Evolutionary conservation across 768 basidiomycete species (phyloP), one percentile per base, ranked within the genome.

Genomic region (Trametes gibbosa): DNA sequence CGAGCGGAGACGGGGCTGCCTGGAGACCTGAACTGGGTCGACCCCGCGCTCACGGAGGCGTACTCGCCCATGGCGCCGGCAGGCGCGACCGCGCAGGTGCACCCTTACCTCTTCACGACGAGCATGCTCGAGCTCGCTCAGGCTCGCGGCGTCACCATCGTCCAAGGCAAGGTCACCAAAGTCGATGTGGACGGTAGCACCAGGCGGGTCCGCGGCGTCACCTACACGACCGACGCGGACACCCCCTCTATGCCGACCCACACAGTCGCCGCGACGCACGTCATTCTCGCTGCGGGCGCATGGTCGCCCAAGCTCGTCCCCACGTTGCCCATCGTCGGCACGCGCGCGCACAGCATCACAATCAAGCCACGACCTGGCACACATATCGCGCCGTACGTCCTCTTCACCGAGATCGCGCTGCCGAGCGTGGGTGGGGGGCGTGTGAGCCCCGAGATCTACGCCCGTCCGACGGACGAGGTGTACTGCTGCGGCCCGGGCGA

Each of bases 401-500:
- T 94, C 53, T 96, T 95, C 73, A 92, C 92, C 29, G 86, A 87
- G 68, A 89, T 96, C 64, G 62, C 68, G 27, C 71, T 82, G 54
- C 69, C 71, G 69, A 50, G 59, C 37, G 29, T 59, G 41, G 35
- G 42, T 34, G 35, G 66, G 58, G 19, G 58, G 25, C 67, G 65
- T 19, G 80, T 73, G 12, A 78, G 77, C 4, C 86, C 88, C 9
- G 88, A 90, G 69, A 85, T 90, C 39, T 90, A 90, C 66, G 83
- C 87, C 2, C 84, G 88, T 0, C 86, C 86, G 32, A 79, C 81
- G 45, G 80, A 82, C 64, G 85, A 88, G 68, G 81, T 90, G 14
- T 89, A 87, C 68, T 87, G 84, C 19, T 95, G 92, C 71, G 90
- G 91, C 2, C 82, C 88, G 7, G 88, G 88, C 21, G 92, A 95